A percentile compares a stretch with the other conserved stretches of the same genome.
Evolutionary conservation across 495 filamentous ascomycete species (phyloP).

Genomic region (Tetracladium setigerum): DNA sequence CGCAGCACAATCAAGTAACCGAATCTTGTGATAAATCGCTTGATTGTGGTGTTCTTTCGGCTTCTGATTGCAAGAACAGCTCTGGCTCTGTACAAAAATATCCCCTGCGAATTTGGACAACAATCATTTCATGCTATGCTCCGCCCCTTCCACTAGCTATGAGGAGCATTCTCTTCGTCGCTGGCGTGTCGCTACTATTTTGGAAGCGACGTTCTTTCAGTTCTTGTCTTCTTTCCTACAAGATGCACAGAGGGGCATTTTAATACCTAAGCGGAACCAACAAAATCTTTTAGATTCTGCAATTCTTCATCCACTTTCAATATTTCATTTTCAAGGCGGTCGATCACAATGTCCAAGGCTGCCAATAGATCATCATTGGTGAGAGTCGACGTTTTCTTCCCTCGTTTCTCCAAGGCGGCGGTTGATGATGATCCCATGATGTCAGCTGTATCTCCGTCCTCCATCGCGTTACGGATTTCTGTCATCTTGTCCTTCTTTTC

Average conservation of each 20-base stretch:
- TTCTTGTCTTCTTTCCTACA: neutral
- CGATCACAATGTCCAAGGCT: constrained; percentile 7
- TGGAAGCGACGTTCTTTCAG: neutral
- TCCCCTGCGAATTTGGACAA: neutral
- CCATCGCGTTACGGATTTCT: constrained; percentile 7
- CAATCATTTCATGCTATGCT: neutral
- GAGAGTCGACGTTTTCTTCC: constrained; percentile 8
- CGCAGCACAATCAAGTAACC: neutral
- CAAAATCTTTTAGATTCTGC: constrained; percentile 9
- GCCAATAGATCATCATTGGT: constrained; percentile 5
- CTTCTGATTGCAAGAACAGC: neutral
- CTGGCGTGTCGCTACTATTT: neutral
- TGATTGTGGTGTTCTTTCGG: neutral
- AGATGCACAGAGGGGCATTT: no score
- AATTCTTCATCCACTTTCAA: constrained; percentile 11
- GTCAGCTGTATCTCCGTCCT: constrained; percentile 3
- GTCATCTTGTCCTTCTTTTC: neutral
- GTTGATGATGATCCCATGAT: constrained; percentile 4
- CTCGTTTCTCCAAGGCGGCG: neutral
- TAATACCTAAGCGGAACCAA: neutral
- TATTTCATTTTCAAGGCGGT: constrained; percentile 13
- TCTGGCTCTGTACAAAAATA: neutral
- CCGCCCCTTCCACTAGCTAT: neutral
- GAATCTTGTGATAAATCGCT: neutral
- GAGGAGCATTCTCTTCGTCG: neutral